Percentiles rank a stretch among this genome's conserved stretches.
phyloP scores from a whole-genome alignment of 805 yeast species.

The Komagataella pastoris region DNA sequence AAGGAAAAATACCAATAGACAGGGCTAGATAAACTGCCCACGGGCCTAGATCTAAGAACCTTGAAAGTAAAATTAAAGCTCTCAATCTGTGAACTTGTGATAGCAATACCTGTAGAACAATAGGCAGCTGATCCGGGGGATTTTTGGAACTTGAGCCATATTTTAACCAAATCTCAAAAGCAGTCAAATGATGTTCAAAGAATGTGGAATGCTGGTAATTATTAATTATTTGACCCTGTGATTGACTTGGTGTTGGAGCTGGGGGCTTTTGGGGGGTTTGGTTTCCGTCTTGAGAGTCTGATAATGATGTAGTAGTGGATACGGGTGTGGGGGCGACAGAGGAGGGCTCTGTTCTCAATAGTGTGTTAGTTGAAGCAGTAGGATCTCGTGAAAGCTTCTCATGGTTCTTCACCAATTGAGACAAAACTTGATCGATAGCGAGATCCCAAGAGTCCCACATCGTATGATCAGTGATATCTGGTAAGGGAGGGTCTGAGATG shows the following conservation, averaged over 20 bases:
- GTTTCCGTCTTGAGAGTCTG: background rate
- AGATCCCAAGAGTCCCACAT: constrained; percentile 99
- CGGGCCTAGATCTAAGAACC: constrained; percentile 88
- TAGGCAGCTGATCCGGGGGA: constrained; percentile 93
- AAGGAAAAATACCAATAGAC: constrained; percentile 93
- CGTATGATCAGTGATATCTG: constrained; percentile 73
- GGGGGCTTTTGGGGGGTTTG: background rate
- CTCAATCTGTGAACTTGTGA: constrained; percentile 91
- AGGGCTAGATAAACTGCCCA: constrained; percentile 93
- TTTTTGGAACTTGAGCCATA: constrained; percentile 74
- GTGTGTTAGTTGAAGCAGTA: background rate
- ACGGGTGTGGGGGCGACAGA: background rate
- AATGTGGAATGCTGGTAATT: constrained; percentile 85
- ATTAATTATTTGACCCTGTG: constrained; percentile 11
- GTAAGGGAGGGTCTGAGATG: constrained; percentile 83
- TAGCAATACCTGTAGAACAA: constrained; percentile 79
- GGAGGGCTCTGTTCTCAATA: constrained; percentile 3
- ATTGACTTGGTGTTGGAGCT: background rate
- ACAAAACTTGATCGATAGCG: constrained; percentile 87
- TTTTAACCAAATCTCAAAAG: constrained; percentile 92
- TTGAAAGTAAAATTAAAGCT: constrained; percentile 71
- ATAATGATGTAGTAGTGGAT: constrained; percentile 1
- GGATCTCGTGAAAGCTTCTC: constrained; percentile 11
- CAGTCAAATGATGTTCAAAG: constrained; percentile 91
- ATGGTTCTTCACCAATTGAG: constrained; percentile 41